A percentile compares a stretch with the other conserved stretches of the same genome.
Conservation (phyloP, 257 asterid species). For the Plantago ovata region DNA sequence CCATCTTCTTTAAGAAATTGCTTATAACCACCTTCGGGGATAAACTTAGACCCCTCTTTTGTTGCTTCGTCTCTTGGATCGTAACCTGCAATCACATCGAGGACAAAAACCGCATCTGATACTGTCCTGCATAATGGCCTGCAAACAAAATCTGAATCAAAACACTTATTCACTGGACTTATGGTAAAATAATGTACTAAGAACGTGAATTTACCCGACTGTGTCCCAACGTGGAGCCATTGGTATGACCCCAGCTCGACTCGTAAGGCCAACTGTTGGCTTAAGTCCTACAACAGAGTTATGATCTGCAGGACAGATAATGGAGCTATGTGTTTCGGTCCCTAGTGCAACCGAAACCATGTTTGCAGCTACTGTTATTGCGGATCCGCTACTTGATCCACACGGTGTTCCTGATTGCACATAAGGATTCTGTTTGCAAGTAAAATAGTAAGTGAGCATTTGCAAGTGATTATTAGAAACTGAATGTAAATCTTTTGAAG, state of each 20-base stretch:
- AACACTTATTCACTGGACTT: neutral
- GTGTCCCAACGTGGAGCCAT: conserved; percentile 63
- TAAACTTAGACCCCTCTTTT: conserved; percentile 37
- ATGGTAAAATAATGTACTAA: neutral
- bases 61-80: conserved; percentile 56
- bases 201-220: conserved; percentile 34
- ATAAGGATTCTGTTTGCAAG: conserved; percentile 56
- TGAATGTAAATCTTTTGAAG: no score
- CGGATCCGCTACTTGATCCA: conserved; percentile 77
- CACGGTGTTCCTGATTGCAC: conserved; percentile 37
- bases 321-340: conserved; percentile 62
- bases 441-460: neutral
- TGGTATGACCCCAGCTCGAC: conserved; percentile 68
- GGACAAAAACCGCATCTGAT: conserved; percentile 56
- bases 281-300: conserved; percentile 70
- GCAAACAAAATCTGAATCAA: neutral
- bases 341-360: conserved; percentile 60
- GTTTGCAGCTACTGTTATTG: conserved; percentile 66
- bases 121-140: conserved; percentile 61
- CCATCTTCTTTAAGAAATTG: conserved; percentile 51
- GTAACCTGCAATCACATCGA: conserved; percentile 55
- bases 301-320: conserved; percentile 52
- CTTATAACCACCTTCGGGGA: conserved; percentile 55
- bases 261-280: conserved; percentile 70
- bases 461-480: no score